Conservation (phyloP, 176 grass and related monocot genomes). For the Poa annua region DNA sequence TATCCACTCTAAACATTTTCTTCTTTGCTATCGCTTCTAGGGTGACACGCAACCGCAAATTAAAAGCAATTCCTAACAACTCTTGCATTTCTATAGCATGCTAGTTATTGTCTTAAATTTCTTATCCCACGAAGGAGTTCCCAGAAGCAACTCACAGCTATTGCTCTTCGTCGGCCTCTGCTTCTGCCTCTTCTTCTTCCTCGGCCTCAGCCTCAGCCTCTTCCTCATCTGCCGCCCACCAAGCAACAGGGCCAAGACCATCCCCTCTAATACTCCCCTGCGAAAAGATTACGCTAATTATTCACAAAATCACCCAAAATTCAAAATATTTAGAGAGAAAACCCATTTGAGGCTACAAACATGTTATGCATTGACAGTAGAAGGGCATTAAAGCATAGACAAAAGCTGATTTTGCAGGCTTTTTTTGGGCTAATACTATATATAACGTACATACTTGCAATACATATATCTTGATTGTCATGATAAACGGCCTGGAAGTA, state of each 20-base stretch:
- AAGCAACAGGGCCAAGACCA: constrained; percentile 85
- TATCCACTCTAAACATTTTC: not conserved
- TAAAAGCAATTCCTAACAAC: constrained; percentile 1
- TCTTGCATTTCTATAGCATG: not conserved
- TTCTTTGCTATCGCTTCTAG: not conserved
- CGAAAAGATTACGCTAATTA: constrained; percentile 23
- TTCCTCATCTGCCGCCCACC: constrained; percentile 65
- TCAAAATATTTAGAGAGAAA: not conserved
- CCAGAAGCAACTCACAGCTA: constrained; percentile 35
- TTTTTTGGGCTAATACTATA: not conserved
- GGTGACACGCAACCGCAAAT: not conserved
- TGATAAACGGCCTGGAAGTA: not conserved
- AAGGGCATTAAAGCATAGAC: not conserved
- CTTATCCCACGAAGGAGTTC: not conserved
- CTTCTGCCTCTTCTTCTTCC: constrained; percentile 39
- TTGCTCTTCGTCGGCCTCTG: constrained; percentile 29
- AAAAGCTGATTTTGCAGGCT: not conserved
- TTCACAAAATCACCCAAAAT: constrained; percentile 16
- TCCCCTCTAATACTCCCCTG: constrained; percentile 87
- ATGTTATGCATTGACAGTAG: constrained; percentile 14
- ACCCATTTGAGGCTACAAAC: not conserved
- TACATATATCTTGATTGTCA: not conserved
- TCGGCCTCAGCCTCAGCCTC: constrained; percentile 13
- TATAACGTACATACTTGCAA: not conserved
- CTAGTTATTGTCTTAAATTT: constrained; percentile 22